Conservation (phyloP, 192 early-diverging fungal genomes). For the Phycomyces blakesleeanus region DNA sequence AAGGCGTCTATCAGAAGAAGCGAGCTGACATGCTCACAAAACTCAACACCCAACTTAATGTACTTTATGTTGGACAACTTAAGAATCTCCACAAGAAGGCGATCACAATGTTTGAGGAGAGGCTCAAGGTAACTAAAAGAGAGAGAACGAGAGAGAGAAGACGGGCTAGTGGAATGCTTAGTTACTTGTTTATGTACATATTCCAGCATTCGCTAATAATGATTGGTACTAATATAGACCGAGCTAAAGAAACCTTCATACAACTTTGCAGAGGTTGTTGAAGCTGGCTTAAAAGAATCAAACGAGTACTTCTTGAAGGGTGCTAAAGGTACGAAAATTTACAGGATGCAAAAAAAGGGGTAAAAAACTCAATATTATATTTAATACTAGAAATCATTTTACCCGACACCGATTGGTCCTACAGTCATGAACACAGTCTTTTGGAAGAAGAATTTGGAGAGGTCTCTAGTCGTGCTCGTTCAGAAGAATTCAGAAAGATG, state of each 20-base stretch:
- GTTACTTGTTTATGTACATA: too few relatives aligned
- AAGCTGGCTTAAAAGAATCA: slow-evolving; percentile 38
- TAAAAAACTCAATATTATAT: not conserved
- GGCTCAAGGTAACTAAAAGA: slow-evolving; percentile 3
- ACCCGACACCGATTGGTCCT: slow-evolving; percentile 68
- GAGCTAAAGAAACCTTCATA: slow-evolving; percentile 28
- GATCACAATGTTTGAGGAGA: slow-evolving; percentile 58
- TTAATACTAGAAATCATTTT: slow-evolving; percentile 41
- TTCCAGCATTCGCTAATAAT: too few relatives aligned
- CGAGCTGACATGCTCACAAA: slow-evolving; percentile 75
- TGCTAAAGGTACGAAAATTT: slow-evolving; percentile 37
- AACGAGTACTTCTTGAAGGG: slow-evolving; percentile 46
- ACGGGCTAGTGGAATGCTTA: too few relatives aligned
- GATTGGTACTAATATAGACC: not conserved
- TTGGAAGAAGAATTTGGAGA: slow-evolving; percentile 62
- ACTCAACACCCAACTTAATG: slow-evolving; percentile 71
- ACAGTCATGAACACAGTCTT: slow-evolving; percentile 52
- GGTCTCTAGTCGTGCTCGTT: slow-evolving; percentile 50
- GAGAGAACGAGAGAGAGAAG: too few relatives aligned
- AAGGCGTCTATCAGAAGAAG: slow-evolving; percentile 84
- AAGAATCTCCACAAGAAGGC: slow-evolving; percentile 80
- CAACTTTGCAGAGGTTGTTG: slow-evolving; percentile 66
- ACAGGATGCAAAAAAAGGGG: not conserved
- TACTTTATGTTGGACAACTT: slow-evolving; percentile 82
- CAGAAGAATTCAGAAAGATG: slow-evolving; percentile 68